Evolutionary conservation across 352 stramenopile genomes (phyloP).

Genomic region (Nothophytophthora sp.): DNA sequence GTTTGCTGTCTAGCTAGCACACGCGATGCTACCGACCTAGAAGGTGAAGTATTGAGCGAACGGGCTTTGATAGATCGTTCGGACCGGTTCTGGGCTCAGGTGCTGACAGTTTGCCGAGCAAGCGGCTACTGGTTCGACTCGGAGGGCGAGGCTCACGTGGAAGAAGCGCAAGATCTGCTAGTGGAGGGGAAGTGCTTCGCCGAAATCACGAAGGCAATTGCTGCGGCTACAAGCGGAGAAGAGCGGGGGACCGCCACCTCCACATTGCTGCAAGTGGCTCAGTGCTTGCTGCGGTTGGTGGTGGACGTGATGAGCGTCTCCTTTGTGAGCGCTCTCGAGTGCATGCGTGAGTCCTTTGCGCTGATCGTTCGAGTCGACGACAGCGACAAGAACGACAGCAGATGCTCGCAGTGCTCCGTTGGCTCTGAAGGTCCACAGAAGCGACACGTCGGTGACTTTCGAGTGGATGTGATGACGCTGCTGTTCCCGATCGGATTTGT

Average conservation of each 20-base stretch:
- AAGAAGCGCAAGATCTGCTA: conserved; percentile 51
- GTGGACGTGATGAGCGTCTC: conserved; percentile 51
- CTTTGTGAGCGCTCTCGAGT: conserved; percentile 58
- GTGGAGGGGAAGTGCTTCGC: conserved; percentile 28
- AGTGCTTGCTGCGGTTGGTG: conserved; percentile 47
- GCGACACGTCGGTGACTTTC: conserved; percentile 1
- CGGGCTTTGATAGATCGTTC: conserved; percentile 7
- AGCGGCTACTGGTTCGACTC: conserved; percentile 52
- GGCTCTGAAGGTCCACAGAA: neutral
- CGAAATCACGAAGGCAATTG: conserved; percentile 19
- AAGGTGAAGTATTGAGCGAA: neutral
- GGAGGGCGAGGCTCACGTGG: conserved; percentile 16
- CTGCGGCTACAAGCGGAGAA: neutral
- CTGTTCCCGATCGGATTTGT: conserved; percentile 43
- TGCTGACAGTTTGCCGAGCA: conserved; percentile 29
- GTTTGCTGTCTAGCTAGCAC: neutral
- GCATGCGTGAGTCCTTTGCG: conserved; percentile 25
- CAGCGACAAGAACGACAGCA: neutral
- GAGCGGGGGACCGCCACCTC: neutral
- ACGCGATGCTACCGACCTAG: neutral
- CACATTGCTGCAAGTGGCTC: conserved; percentile 12
- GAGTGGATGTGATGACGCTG: conserved; percentile 28
- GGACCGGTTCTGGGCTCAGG: conserved; percentile 26
- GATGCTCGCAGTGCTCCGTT: neutral
- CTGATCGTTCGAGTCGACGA: conserved; percentile 7